These are phyloP conservation scores for Pseudotulostoma volvatum DNA, from an alignment of 495 filamentous ascomycete species.

Conservation along the genomic window DNA sequence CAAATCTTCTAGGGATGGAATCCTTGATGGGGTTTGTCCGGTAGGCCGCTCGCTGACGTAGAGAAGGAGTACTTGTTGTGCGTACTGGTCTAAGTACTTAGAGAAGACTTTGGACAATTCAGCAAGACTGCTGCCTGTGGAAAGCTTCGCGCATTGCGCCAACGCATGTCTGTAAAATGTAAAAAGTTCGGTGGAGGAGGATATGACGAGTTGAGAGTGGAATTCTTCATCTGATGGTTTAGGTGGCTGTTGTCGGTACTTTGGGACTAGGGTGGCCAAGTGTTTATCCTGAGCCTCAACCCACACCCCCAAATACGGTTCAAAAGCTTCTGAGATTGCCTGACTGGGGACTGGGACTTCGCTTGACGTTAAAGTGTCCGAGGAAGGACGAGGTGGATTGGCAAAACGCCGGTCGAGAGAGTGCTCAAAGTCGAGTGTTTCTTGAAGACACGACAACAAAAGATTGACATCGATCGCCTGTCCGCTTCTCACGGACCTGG, in stretches of 20 bases:
- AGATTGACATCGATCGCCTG: constrained; percentile 82
- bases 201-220: constrained; percentile 70
- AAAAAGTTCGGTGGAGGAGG: constrained; percentile 92
- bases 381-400: constrained; percentile 63
- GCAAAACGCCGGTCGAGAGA: constrained; percentile 72
- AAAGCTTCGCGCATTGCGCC: constrained; percentile 90
- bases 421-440: constrained; percentile 96
- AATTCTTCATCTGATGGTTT: constrained; percentile 81
- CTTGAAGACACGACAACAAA: constrained; percentile 79
- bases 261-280: constrained; percentile 69
- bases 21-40: constrained; percentile 30
- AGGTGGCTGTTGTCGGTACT: constrained; percentile 72
- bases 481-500: constrained; percentile 74
- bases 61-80: constrained; percentile 75
- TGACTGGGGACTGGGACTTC: constrained; percentile 75
- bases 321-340: constrained; percentile 90
- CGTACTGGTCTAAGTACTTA: constrained; percentile 90
- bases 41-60: constrained; percentile 49
- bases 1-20: constrained; percentile 56
- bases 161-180: constrained; percentile 85
- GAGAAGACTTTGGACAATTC: constrained; percentile 74
- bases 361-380: constrained; percentile 73
- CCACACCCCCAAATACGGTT: constrained; percentile 93
- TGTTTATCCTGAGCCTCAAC: constrained; percentile 92
- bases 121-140: constrained; percentile 68